Base-by-base conservation (phyloP, 192 early-diverging fungal genomes). In the Linnemannia hyalina region DNA sequence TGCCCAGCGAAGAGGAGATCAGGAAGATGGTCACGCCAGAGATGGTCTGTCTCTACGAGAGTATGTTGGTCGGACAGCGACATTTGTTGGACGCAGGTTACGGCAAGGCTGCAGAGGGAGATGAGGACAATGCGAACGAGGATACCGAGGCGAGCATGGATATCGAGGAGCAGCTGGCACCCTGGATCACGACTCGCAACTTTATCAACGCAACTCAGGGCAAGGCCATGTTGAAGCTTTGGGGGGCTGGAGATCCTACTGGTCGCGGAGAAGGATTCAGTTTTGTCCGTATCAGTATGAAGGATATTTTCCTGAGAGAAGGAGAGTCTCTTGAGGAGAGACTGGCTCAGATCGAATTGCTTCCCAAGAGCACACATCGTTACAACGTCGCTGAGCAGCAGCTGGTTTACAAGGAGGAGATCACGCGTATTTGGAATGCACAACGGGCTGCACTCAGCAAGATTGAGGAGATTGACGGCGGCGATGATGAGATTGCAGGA, bases 261-360 rank as follows among this genome's bases (percentile, higher is more conserved):
- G 98, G 97, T 16, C 88, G 92, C 60, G 97, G 97, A 68, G 98
- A 99, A 80, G 98, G 97, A 13, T 99, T 99, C 81, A 99, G 98
- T 91, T 99, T 98, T 88, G 96, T 99, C 79, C 94, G 97, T 40
- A 96, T 96, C 32, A 96, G 95, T 20, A 99, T 99, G 97, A 99
- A 98, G 89, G 98, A 99, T 77, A 98, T 98, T 73, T 98, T 99
- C 79, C 90, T 98, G 81, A 90, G 96, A 29, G 92, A 94, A 16
- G 96, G 96, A 29, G 97, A 97, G 85, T 94, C 93, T 41, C 93
- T 94, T 16, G 94, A 96, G 75, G 96, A 97, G 68, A 94, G 95
- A 88, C 87, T 94, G 77, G 96, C 95, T n/a, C 93, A 96, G 88
- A 96, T 97, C 57, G 95, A 96, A 77, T 90, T 92, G 10, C 81